Evolutionary conservation across 495 filamentous ascomycete species (phyloP).

Genomic region (Xylaria grammica): DNA sequence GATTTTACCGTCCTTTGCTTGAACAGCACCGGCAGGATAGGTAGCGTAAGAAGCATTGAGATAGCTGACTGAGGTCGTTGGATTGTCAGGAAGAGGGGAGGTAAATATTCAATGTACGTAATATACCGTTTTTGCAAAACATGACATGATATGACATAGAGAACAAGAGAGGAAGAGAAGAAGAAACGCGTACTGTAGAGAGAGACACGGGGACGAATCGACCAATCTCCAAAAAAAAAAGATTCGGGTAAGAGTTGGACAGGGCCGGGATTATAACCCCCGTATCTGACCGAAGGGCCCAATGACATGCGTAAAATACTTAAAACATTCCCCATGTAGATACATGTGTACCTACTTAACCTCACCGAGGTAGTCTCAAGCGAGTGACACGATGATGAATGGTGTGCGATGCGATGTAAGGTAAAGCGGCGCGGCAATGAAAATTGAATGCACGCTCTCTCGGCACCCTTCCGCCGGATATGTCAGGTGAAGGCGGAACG

Average conservation of each 20-base stretch:
- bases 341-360: slow-evolving; percentile 9
- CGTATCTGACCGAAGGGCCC: slow-evolving; percentile 20
- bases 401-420: neutral
- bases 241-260: slow-evolving; percentile 14
- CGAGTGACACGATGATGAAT: slow-evolving; percentile 16
- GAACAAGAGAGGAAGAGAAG: neutral
- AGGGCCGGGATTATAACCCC: slow-evolving; percentile 13
- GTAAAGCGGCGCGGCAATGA: slow-evolving; percentile 12
- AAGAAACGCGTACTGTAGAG: neutral
- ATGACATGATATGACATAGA: too few relatives aligned
- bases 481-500: slow-evolving; percentile 21
- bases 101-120: too few relatives aligned
- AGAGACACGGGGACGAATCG: neutral
- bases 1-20: neutral
- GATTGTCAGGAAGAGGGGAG: neutral
- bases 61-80: neutral
- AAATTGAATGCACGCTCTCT: neutral
- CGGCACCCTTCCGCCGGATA: slow-evolving; percentile 16
- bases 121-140: too few relatives aligned
- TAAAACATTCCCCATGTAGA: slow-evolving; percentile 2
- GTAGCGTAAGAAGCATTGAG: neutral
- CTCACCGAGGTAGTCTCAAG: slow-evolving; percentile 25
- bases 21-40: neutral
- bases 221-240: slow-evolving; percentile 1
- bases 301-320: slow-evolving; percentile 4